phyloP scores from a whole-genome alignment of 2,329 filamentous ascomycete species.

The Penicillium sp. region DNA sequence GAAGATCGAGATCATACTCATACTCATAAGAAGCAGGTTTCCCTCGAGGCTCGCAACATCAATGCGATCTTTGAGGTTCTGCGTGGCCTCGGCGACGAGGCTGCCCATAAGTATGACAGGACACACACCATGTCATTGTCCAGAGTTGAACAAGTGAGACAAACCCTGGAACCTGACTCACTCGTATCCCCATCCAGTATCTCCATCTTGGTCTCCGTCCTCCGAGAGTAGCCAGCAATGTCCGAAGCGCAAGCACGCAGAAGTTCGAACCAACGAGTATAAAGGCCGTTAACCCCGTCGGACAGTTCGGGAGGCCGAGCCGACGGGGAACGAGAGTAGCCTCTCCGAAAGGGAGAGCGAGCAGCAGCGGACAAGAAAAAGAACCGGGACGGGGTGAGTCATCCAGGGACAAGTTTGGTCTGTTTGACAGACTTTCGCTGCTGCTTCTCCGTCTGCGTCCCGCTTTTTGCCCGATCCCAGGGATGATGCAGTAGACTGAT shows the following conservation, averaged over 20 bases:
- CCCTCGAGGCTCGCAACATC: background rate
- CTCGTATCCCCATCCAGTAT: background rate
- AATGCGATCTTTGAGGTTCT: background rate
- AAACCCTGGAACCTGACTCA: background rate
- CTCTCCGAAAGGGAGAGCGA: conserved; percentile 13
- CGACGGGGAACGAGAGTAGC: conserved; percentile 14
- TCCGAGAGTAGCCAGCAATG: conserved; percentile 3
- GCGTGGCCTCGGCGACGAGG: background rate
- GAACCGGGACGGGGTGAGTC: conserved; percentile 28
- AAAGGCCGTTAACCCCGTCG: conserved; percentile 21
- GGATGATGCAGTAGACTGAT: background rate
- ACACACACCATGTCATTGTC: background rate
- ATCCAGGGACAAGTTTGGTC: conserved; percentile 7
- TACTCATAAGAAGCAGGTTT: background rate
- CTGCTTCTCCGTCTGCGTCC: background rate
- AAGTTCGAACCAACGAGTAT: background rate
- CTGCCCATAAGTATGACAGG: background rate
- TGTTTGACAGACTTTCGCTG: background rate
- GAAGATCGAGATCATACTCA: background rate
- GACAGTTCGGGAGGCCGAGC: conserved; percentile 17
- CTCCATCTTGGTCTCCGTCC: background rate
- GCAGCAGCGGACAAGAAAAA: conserved; percentile 23
- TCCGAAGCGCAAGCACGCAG: background rate
- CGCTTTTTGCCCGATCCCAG: background rate
- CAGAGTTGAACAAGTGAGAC: background rate